phyloP scores from a whole-genome alignment of 1,139 yeast species.

The Blastobotrys niveus region DNA sequence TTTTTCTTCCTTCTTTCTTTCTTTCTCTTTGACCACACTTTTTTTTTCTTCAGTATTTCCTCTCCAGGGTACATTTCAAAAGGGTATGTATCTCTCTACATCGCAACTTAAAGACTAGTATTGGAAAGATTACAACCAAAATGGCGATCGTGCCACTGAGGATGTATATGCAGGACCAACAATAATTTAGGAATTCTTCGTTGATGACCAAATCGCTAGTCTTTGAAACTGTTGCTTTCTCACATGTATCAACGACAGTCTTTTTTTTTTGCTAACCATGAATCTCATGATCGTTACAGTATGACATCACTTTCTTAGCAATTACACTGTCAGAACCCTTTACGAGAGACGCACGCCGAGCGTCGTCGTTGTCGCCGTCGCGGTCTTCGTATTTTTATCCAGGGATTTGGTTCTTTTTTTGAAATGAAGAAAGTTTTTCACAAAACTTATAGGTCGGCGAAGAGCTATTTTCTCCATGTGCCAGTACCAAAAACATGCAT shows the following conservation, averaged over 20 bases:
- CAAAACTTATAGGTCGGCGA: conserved; percentile 50
- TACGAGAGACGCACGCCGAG: too few relatives aligned
- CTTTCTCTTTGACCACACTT: conserved; percentile 5
- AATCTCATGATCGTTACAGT: too few relatives aligned
- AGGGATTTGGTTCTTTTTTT: background rate
- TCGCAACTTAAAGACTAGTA: background rate
- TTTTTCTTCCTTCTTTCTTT: too few relatives aligned
- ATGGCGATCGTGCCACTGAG: conserved; percentile 40
- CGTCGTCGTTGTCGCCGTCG: too few relatives aligned
- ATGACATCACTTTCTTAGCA: too few relatives aligned
- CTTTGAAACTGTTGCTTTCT: too few relatives aligned
- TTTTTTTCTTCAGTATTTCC: conserved; percentile 1
- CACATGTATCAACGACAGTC: too few relatives aligned
- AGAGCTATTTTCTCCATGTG: conserved; percentile 35
- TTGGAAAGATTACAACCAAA: conserved; percentile 34
- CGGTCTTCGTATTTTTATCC: too few relatives aligned
- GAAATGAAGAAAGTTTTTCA: conserved; percentile 19
- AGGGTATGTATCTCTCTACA: conserved; percentile 5
- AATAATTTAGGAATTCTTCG: conserved; percentile 56
- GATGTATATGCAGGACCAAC: conserved; percentile 63
- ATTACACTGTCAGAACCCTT: background rate
- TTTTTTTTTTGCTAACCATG: too few relatives aligned
- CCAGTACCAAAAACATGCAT: conserved; percentile 72
- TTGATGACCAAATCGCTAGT: too few relatives aligned
- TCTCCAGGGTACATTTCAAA: too few relatives aligned